Conservation (phyloP, 2,329 filamentous ascomycete species). For the Aureobasidium uvarum region DNA sequence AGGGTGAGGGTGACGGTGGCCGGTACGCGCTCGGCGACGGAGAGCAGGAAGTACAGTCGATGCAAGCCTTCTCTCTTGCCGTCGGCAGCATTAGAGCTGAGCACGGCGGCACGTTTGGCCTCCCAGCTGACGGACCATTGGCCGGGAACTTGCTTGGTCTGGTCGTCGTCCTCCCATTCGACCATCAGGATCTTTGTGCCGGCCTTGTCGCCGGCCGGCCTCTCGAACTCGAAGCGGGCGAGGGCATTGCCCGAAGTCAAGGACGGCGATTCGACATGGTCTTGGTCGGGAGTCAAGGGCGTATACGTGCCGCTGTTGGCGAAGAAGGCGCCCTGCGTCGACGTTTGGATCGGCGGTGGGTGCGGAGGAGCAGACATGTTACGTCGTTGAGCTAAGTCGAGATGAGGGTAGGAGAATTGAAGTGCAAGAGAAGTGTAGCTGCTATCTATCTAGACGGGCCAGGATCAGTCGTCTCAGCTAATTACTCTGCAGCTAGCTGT, state of each 20-base stretch:
- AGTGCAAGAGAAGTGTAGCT: not conserved
- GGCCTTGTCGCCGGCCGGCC: constrained; percentile 77
- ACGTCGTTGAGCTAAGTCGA: too few species aligned
- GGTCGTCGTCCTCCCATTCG: constrained; percentile 72
- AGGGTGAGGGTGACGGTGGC: constrained; percentile 66
- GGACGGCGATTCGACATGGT: constrained; percentile 49
- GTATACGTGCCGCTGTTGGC: constrained; percentile 22
- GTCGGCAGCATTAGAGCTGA: constrained; percentile 63
- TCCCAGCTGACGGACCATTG: constrained; percentile 83
- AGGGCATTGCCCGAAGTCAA: constrained; percentile 59
- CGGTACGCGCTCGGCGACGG: constrained; percentile 69
- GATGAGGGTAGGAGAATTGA: not conserved
- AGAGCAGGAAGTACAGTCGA: constrained; percentile 77
- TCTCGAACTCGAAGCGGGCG: constrained; percentile 84
- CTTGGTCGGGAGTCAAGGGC: constrained; percentile 30
- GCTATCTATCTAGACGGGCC: not conserved
- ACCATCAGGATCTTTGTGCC: constrained; percentile 93
- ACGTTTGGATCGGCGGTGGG: constrained; percentile 10
- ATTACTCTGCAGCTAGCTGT: constrained; percentile 1
- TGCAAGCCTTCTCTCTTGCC: constrained; percentile 45
- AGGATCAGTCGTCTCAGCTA: not conserved
- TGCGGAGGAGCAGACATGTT: constrained; percentile 2
- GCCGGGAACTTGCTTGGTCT: constrained; percentile 48
- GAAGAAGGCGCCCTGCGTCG: constrained; percentile 7
- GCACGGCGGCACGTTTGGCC: constrained; percentile 62